Evolutionary conservation across 2,329 filamentous ascomycete genomes (phyloP).

Genomic region (Sporothrix brasiliensis): DNA sequence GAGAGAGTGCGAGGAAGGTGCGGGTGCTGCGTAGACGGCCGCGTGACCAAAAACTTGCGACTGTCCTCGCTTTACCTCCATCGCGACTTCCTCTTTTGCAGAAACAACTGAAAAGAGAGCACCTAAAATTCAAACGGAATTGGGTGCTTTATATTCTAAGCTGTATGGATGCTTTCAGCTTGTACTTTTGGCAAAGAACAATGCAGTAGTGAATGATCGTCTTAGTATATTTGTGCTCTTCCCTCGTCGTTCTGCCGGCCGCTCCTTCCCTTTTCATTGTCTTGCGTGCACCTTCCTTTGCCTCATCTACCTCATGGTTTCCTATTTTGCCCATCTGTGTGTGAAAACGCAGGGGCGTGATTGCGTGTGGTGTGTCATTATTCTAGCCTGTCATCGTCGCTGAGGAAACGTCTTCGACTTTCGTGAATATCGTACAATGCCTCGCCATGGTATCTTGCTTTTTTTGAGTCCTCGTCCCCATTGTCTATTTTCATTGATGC

Average conservation of each 20-base stretch:
- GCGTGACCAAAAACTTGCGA: not conserved
- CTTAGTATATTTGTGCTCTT: not conserved
- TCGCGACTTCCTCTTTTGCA: constrained; percentile 3
- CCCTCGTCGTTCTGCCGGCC: too few relatives aligned
- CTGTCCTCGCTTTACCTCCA: not conserved
- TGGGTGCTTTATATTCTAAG: not conserved
- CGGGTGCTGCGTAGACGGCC: not conserved
- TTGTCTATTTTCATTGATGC: not conserved
- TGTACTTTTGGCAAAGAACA: not conserved
- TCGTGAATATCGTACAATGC: constrained; percentile 23
- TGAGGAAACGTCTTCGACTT: not conserved
- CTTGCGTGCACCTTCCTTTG: not conserved
- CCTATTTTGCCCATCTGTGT: not conserved
- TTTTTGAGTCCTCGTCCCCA: not conserved
- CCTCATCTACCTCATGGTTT: not conserved
- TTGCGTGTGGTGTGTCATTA: constrained; percentile 20
- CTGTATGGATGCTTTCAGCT: not conserved
- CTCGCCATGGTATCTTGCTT: constrained; percentile 22
- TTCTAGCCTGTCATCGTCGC: not conserved
- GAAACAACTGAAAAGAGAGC: not conserved
- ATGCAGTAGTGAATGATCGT: not conserved
- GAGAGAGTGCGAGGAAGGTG: constrained; percentile 7
- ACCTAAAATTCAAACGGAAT: too few relatives aligned
- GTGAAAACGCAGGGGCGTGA: not conserved
- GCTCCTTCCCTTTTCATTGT: not conserved